A percentile compares a stretch with the other conserved stretches of the same genome.
These are phyloP conservation scores for Phytopythium sindhum DNA, from an alignment of 352 stramenopile species.

Conservation along the genomic window DNA sequence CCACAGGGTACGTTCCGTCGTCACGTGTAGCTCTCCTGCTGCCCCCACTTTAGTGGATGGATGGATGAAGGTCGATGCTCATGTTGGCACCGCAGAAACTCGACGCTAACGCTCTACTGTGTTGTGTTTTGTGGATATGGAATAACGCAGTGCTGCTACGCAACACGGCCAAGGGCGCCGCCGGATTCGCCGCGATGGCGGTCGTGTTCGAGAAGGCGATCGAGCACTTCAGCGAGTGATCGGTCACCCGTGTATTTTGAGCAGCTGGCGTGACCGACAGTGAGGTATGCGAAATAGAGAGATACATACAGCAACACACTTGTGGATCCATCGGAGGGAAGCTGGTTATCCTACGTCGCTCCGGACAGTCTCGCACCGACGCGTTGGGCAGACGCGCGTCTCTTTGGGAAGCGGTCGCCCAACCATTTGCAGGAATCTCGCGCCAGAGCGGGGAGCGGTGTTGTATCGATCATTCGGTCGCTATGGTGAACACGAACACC, in stretches of 20 bases:
- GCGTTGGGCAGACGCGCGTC: neutral
- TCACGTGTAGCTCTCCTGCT: neutral
- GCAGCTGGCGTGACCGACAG: too few species aligned
- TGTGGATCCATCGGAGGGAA: neutral
- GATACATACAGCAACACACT: neutral
- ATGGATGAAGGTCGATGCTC: neutral
- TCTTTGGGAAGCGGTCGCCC: neutral
- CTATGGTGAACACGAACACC: too few species aligned
- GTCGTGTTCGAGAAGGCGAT: slow-evolving; percentile 85
- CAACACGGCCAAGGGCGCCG: slow-evolving; percentile 74
- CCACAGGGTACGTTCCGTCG: slow-evolving; percentile 33
- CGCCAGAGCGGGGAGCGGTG: neutral
- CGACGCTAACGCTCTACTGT: neutral
- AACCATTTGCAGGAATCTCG: neutral
- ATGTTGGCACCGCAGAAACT: neutral
- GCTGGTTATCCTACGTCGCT: neutral
- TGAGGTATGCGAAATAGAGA: neutral
- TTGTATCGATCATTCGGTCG: neutral
- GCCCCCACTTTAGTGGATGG: neutral
- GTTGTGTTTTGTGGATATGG: slow-evolving; percentile 6
- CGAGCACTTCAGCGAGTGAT: slow-evolving; percentile 42
- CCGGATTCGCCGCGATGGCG: slow-evolving; percentile 77
- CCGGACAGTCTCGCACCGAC: neutral
- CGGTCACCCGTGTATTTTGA: neutral
- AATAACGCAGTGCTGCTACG: slow-evolving; percentile 43